A percentile compares a stretch with the other conserved stretches of the same genome.
phyloP scores from a whole-genome alignment of 2,329 filamentous ascomycete genomes.

The Aspergillus sclerotialis region DNA sequence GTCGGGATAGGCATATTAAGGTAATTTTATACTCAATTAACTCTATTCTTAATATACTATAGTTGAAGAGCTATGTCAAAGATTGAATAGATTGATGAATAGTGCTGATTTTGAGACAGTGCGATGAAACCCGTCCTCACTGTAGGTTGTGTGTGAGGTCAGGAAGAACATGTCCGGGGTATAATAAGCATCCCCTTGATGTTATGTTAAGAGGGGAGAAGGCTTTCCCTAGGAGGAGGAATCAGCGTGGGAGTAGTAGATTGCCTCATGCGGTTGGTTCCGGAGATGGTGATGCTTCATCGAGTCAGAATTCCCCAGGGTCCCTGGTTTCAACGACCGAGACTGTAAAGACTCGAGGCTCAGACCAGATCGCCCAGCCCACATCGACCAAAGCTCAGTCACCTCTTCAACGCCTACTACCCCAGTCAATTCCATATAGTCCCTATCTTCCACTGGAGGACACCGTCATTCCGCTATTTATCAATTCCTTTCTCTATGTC shows the following conservation, averaged over 20 bases:
- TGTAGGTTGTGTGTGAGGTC: constrained; percentile 22
- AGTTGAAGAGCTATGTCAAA: too few relatives aligned
- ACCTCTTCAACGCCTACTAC: neutral
- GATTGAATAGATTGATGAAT: too few relatives aligned
- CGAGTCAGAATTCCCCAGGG: neutral
- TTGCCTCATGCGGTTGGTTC: neutral
- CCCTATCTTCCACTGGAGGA: constrained; percentile 18
- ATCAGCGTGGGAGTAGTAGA: neutral
- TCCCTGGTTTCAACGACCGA: neutral
- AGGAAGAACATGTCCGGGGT: constrained; percentile 21
- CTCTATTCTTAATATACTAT: neutral
- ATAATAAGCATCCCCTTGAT: constrained; percentile 22
- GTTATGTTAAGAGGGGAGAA: constrained; percentile 19
- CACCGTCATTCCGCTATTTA: constrained; percentile 20
- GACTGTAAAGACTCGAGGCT: too few relatives aligned
- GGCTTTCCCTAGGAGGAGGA: constrained; percentile 11
- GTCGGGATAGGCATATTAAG: constrained; percentile 23
- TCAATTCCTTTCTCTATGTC: constrained; percentile 22
- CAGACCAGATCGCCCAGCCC: too few relatives aligned
- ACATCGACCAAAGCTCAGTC: too few relatives aligned
- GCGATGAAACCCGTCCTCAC: constrained; percentile 23
- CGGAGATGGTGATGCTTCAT: neutral
- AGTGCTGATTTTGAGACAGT: too few relatives aligned
- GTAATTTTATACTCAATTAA: constrained; percentile 6
- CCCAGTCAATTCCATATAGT: constrained; percentile 6